Evolutionary conservation across 768 basidiomycete genomes (phyloP), one percentile per base, ranked within the genome.

Genomic region (Pholiota molesta): DNA sequence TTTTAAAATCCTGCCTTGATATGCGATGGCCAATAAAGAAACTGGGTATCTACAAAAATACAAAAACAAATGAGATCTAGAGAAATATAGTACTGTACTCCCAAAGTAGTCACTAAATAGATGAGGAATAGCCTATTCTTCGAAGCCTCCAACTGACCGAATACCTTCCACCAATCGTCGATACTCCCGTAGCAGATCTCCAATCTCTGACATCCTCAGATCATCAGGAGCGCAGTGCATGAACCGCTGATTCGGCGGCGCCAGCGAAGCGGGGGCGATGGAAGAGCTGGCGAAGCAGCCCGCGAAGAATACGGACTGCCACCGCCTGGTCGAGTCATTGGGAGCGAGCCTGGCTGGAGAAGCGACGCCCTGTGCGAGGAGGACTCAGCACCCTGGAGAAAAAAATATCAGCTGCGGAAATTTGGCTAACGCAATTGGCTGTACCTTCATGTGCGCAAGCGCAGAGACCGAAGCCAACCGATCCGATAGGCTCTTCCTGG

Each of bases 161-260:
- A 95, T 76, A 17, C 81, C 86, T 45, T 92, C 90, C 9, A 87
- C 95, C 55, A 97, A 71, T 47, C 90, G 78, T 65, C 85, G 84
- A 73, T 97, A 98, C 65, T 97, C 96, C 33, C 79, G 76, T 71
- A 99, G 76, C 45, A 99, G 78, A 65, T 90, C 86, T 0, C 81
- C 86, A 1, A 98, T 86, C 66, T 99, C 97, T 0, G 88, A 86
- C 26, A 98, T 75, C 57, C 81, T 83, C 57, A 99, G 73, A 63
- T 99, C 97, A 57, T 89, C 91, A 52, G 86, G 83, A 0, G 83
- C 77, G 64, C 89, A 88, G 53, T 90, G 85, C 59, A 94, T 62
- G 71, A 95, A 95, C 11, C 89, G 83, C 51, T 81, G 77, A 47
- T 84, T 87, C 0, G 90, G 93, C 11, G 87, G 87, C 0, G 83